Evolutionary conservation across 768 basidiomycete species (phyloP), one percentile per base, ranked within the genome.

Genomic region (Tulasnella sp.): DNA sequence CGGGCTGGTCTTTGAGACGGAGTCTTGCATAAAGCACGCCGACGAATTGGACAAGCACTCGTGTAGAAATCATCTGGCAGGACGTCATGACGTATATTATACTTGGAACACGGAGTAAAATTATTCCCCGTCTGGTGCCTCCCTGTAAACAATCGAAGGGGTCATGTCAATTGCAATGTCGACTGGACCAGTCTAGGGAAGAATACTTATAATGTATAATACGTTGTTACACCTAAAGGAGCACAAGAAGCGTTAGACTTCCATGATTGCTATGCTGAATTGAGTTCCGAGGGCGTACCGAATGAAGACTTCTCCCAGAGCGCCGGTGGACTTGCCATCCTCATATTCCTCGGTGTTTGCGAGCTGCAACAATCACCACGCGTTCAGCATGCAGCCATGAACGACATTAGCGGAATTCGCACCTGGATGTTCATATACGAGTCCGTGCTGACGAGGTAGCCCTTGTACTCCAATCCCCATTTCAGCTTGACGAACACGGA

Each of bases 361-460:
- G 68, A 99, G 85, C 96, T 99, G 63, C 26, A 73, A 16, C 17
- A 42, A 41, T 8, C 42, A 29, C 41, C 34, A 47, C 34, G 11
- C 34, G 29, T 36, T 72, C 52, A 63, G 40, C 44, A 63, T n/a
- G 5, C 65, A 29, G 19, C 29, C 1, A 73, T 0, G n/a, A 26
- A 69, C 26, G 47, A 34, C 26, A 9, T 22, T 29, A 63, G 63
- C 16, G 19, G 47, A 67, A 39, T 73, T 79, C 83, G 74, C 77
- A 93, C 96, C 85, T 99, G 97, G 63, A 99, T 87, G 80, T 99
- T 99, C 97, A 98, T 98, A 83, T 97, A 99, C 14, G 94, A 94
- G 81, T 99, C 97, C 7, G 97, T 98, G 78, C 93, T 95, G 76
- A 99, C 97, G 75, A 99, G 86, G 83, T 97, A 99, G 52, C 97